phyloP scores from a whole-genome alignment of 768 basidiomycete species.

The Mycena rosella region DNA sequence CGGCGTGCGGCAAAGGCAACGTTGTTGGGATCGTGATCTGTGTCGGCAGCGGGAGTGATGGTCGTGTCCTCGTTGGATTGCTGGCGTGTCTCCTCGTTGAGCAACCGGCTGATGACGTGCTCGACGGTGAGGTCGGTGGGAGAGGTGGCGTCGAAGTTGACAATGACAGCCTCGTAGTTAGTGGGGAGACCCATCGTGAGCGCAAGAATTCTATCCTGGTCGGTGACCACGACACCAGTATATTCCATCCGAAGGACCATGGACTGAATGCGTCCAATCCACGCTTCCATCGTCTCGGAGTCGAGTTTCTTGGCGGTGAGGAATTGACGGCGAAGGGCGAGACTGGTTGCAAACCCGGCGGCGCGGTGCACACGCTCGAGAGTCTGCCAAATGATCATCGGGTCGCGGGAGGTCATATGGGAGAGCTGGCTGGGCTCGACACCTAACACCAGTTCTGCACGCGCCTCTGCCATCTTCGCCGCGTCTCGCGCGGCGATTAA shows the following conservation, averaged over 20 bases:
- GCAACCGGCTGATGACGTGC: constrained; percentile 13
- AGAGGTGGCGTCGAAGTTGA: constrained; percentile 22
- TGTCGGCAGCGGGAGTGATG: not conserved
- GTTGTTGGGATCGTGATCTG: constrained; percentile 29
- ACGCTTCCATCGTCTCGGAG: too few relatives aligned
- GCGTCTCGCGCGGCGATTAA: constrained; percentile 1
- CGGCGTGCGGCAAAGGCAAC: constrained; percentile 16
- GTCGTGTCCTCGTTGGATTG: not conserved
- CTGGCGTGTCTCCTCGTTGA: constrained; percentile 19
- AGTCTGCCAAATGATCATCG: constrained; percentile 10
- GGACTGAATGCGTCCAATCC: constrained; percentile 1
- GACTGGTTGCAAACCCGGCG: constrained; percentile 8
- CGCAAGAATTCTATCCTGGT: constrained; percentile 7
- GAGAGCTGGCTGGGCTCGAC: constrained; percentile 8
- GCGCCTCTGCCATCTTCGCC: constrained; percentile 19
- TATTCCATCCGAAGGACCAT: not conserved
- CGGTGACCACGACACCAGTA: not conserved
- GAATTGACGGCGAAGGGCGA: constrained; percentile 12
- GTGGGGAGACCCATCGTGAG: constrained; percentile 22
- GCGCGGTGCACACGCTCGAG: constrained; percentile 1
- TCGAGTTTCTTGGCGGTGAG: too few relatives aligned
- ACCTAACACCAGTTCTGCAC: constrained; percentile 9
- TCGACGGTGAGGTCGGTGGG: constrained; percentile 18
- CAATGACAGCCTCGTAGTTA: constrained; percentile 22
- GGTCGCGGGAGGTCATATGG: constrained; percentile 15